Evolutionary conservation across 805 yeast species (phyloP).

Genomic region (Lipomyces spencermartinsiae): DNA sequence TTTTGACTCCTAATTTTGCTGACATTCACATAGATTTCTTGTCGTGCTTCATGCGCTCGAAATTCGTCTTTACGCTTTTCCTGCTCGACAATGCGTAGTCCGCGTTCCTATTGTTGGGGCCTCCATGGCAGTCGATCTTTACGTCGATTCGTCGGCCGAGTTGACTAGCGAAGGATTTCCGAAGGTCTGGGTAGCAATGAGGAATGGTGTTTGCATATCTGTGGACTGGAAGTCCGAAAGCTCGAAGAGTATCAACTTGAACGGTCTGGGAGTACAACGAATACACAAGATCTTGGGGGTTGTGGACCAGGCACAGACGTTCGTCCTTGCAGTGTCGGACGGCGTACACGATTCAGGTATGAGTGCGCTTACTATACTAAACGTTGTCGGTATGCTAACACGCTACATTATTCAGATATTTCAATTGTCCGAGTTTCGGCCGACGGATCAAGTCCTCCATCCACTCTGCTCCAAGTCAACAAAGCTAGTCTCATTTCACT

Average conservation of each 20-base stretch:
- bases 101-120: conserved; percentile 46
- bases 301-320: conserved; percentile 23
- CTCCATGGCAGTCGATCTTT: conserved; percentile 44
- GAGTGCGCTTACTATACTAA: neutral
- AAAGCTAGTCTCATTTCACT: conserved; percentile 42
- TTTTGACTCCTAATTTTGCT: neutral
- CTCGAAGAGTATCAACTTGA: conserved; percentile 19
- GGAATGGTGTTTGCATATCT: conserved; percentile 39
- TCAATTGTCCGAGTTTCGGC: conserved; percentile 17
- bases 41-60: conserved; percentile 49
- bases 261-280: conserved; percentile 24
- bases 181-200: conserved; percentile 43
- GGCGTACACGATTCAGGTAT: conserved; percentile 22
- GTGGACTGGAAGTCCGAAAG: conserved; percentile 42
- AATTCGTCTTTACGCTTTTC: conserved; percentile 47
- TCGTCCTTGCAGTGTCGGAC: conserved; percentile 31
- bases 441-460: neutral
- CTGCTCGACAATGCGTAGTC: conserved; percentile 47
- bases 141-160: conserved; percentile 39
- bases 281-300: conserved; percentile 34
- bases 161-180: conserved; percentile 20
- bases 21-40: conserved; percentile 37
- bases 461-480: conserved; percentile 18
- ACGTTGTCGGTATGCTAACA: neutral
- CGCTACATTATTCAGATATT: conserved; percentile 14